Conservation (phyloP, 768 basidiomycete species). For the Collybia mongolica region DNA sequence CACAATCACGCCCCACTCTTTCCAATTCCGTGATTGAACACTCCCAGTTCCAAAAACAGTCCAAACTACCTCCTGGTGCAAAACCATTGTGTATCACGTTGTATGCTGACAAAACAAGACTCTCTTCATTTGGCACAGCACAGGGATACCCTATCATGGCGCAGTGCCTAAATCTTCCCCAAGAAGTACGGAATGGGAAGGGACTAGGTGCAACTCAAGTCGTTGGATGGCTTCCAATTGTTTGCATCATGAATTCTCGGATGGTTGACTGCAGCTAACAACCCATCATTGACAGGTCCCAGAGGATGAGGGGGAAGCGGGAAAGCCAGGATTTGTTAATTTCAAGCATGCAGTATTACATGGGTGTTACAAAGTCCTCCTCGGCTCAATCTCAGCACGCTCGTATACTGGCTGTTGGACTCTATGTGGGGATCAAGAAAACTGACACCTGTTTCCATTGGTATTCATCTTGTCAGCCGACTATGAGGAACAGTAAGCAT, state of each 20-base stretch:
- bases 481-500: slow-evolving; percentile 44
- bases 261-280: neutral
- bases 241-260: slow-evolving; percentile 7
- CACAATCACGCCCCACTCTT: too few relatives aligned
- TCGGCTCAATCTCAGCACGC: slow-evolving; percentile 19
- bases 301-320: slow-evolving; percentile 18
- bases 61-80: slow-evolving; percentile 15
- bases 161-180: slow-evolving; percentile 25
- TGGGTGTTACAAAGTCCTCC: slow-evolving; percentile 23
- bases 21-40: slow-evolving; percentile 1
- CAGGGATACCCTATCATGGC: slow-evolving; percentile 36
- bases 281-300: slow-evolving; percentile 10
- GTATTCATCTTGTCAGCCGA: slow-evolving; percentile 39
- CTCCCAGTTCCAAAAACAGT: slow-evolving; percentile 1
- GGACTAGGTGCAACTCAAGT: slow-evolving; percentile 30
- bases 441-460: slow-evolving; percentile 28
- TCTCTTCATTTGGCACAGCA: slow-evolving; percentile 32
- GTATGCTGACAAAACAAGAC: slow-evolving; percentile 35
- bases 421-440: slow-evolving; percentile 24
- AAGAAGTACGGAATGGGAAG: slow-evolving; percentile 27
- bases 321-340: slow-evolving; percentile 9
- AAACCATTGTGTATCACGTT: slow-evolving; percentile 29
- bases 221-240: slow-evolving; percentile 36
- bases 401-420: slow-evolving; percentile 20
- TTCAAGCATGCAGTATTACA: slow-evolving; percentile 41